A percentile compares a stretch with the other conserved stretches of the same genome.
Conservation (phyloP, 805 yeast genomes). For the Yamadazyma takamatsuzukensis region DNA sequence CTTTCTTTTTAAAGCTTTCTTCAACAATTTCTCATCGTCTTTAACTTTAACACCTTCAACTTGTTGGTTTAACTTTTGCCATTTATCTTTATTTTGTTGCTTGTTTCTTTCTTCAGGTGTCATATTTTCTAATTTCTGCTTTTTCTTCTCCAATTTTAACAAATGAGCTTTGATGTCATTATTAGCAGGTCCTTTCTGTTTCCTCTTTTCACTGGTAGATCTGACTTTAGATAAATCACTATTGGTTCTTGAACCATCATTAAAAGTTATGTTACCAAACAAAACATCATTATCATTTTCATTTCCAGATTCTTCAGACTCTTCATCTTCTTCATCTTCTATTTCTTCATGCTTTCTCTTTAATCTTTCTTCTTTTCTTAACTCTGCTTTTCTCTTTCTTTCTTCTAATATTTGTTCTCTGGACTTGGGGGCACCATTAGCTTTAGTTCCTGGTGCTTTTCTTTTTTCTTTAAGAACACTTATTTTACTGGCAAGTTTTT, state of each 20-base stretch:
- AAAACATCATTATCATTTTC: constrained; percentile 44
- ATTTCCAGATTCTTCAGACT: constrained; percentile 27
- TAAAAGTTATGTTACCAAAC: constrained; percentile 78
- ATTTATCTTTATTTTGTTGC: constrained; percentile 67
- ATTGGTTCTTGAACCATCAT: constrained; percentile 76
- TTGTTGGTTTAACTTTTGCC: constrained; percentile 81
- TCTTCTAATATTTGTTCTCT: constrained; percentile 76
- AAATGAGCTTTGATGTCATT: constrained; percentile 84
- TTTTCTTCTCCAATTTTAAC: constrained; percentile 68
- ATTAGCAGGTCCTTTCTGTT: constrained; percentile 79
- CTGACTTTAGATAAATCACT: constrained; percentile 63
- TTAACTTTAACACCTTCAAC: constrained; percentile 86
- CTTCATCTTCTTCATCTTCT: constrained; percentile 28
- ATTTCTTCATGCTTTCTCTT: constrained; percentile 44
- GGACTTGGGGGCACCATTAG: constrained; percentile 76
- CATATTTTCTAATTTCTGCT: constrained; percentile 54
- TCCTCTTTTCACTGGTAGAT: constrained; percentile 42
- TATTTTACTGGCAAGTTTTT: constrained; percentile 75
- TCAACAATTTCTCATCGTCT: constrained; percentile 85
- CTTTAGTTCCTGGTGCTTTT: constrained; percentile 86
- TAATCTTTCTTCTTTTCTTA: constrained; percentile 41
- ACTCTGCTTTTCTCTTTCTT: constrained; percentile 48
- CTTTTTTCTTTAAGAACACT: constrained; percentile 68
- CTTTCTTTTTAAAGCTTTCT: constrained; percentile 80
- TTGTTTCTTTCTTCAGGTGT: constrained; percentile 60